Percentiles rank a stretch among this genome's conserved stretches.
Evolutionary conservation across 306 rosid species (phyloP).

Genomic region (Gynostemma pentaphyllum): DNA sequence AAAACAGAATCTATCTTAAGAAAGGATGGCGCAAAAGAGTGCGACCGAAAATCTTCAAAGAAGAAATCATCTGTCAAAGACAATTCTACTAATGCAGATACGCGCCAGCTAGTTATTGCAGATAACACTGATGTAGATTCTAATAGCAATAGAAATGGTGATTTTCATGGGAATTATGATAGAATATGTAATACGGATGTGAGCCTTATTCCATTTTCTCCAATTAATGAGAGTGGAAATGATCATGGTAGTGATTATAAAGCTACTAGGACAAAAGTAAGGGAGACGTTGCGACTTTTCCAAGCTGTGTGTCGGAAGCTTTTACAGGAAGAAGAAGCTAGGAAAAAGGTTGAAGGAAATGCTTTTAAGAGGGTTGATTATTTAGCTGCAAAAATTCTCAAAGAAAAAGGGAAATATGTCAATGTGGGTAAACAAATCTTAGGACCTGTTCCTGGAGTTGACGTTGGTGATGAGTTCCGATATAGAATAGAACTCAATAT

Average conservation of each 20-base stretch:
- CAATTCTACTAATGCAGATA: conserved; percentile 18
- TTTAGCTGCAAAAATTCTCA: conserved; percentile 43
- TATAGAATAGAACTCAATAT: conserved; percentile 72
- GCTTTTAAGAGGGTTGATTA: conserved; percentile 42
- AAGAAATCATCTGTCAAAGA: conserved; percentile 11
- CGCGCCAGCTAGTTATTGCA: conserved; percentile 27
- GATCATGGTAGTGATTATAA: conserved; percentile 19
- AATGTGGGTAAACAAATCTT: conserved; percentile 53
- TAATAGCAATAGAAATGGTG: not conserved
- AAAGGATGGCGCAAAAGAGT: conserved; percentile 18
- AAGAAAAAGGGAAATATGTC: conserved; percentile 38
- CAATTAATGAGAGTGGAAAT: conserved; percentile 16
- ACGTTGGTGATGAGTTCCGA: conserved; percentile 89
- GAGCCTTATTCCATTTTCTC: conserved; percentile 36
- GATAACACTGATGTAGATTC: conserved; percentile 13
- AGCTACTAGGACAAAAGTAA: conserved; percentile 49
- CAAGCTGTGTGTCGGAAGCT: conserved; percentile 69
- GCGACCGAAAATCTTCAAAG: conserved; percentile 21
- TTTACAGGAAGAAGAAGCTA: conserved; percentile 63
- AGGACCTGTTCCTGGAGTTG: conserved; percentile 81
- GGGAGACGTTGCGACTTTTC: conserved; percentile 61
- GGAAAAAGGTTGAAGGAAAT: conserved; percentile 21
- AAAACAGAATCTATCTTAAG: conserved; percentile 24
- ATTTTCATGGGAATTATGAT: conserved; percentile 11
- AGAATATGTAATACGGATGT: conserved; percentile 21